Evolutionary conservation across 306 rosid genomes (phyloP).

Genomic region (Rubus parviflorus): DNA sequence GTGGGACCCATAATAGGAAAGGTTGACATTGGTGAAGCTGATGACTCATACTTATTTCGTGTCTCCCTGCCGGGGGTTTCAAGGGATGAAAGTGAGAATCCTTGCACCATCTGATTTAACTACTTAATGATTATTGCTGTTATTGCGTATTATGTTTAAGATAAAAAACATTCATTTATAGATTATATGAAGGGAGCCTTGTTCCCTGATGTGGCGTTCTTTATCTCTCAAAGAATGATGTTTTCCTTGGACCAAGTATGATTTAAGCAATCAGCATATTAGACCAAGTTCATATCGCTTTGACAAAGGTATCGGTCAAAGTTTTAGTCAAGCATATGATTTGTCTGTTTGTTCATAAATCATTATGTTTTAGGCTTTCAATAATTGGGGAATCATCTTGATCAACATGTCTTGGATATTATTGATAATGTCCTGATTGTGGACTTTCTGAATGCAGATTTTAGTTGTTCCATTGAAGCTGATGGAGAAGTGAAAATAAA

Average conservation of each 20-base stretch:
- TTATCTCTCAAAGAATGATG: background rate
- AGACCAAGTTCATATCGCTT: background rate
- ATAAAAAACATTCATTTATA: background rate
- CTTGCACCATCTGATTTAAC: slow-evolving; percentile 2
- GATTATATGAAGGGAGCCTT: background rate
- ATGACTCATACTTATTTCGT: slow-evolving; percentile 67
- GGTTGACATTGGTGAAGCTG: slow-evolving; percentile 76
- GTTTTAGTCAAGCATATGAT: background rate
- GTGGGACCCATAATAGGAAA: slow-evolving; percentile 69
- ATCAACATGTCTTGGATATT: slow-evolving; percentile 3
- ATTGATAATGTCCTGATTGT: background rate
- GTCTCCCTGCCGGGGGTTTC: slow-evolving; percentile 79
- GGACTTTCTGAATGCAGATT: slow-evolving; percentile 52
- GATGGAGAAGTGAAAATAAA: slow-evolving; percentile 56
- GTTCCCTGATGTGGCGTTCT: background rate
- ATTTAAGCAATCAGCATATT: background rate
- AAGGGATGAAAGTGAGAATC: slow-evolving; percentile 78
- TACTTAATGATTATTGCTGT: background rate
- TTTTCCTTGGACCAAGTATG: background rate
- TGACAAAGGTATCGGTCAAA: background rate
- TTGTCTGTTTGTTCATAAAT: background rate
- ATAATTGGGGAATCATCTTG: background rate
- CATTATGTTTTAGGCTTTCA: background rate
- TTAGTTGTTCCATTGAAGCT: slow-evolving; percentile 61
- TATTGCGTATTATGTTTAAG: background rate